phyloP scores from a whole-genome alignment of 1,284 basidiomycete species.

The Melampsora americana region DNA sequence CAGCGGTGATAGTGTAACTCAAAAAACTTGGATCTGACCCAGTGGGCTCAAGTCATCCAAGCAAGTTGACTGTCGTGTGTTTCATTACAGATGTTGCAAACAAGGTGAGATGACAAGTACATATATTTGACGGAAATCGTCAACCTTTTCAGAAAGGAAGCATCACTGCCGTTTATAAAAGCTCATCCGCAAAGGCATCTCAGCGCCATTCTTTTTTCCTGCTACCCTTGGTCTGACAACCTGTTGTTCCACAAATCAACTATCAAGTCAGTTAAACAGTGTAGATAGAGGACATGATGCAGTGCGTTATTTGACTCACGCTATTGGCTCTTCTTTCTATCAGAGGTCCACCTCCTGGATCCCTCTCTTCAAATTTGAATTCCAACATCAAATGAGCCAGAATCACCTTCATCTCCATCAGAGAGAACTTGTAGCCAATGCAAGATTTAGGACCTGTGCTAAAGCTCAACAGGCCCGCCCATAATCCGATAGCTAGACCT shows the following conservation, averaged over 20 bases:
- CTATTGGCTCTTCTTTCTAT: neutral
- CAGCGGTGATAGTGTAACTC: no score
- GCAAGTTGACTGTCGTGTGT: no score
- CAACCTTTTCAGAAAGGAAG: no score
- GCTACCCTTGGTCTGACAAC: constrained; percentile 7
- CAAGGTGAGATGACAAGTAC: no score
- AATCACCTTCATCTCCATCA: constrained; percentile 16
- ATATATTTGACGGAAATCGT: no score
- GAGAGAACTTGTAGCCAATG: constrained; percentile 39
- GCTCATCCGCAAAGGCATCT: constrained; percentile 1
- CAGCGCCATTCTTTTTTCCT: neutral
- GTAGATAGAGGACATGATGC: no score
- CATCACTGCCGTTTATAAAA: neutral
- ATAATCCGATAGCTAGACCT: constrained; percentile 57
- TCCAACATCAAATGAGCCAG: neutral
- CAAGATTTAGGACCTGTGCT: constrained; percentile 53
- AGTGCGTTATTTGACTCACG: constrained; percentile 2
- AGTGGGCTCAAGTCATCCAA: no score
- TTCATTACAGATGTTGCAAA: no score
- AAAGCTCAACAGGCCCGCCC: constrained; percentile 64
- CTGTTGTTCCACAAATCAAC: neutral
- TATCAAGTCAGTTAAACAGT: no score
- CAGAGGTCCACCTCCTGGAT: neutral
- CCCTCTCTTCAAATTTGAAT: constrained; percentile 22
- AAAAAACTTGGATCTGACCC: no score